Percentiles rank a stretch among this genome's conserved stretches.
phyloP scores from a whole-genome alignment of 192 early-diverging fungal species.

The Umbelopsis vinacea region DNA sequence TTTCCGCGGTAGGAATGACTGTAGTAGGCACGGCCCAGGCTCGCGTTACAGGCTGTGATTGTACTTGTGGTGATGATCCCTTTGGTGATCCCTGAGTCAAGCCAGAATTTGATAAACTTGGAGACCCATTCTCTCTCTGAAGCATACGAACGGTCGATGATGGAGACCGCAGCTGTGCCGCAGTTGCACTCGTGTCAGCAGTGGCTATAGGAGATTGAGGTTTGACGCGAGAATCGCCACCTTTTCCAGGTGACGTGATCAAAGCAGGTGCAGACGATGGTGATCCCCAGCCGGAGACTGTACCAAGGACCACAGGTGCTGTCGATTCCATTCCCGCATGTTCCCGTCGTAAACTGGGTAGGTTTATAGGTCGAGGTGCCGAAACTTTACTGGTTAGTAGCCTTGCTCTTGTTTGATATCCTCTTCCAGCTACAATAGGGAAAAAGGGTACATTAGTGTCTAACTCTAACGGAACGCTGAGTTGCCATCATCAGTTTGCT shows the following conservation, averaged over 20 bases:
- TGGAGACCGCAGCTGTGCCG: slow-evolving; percentile 11
- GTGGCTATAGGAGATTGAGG: slow-evolving; percentile 17
- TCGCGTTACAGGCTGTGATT: slow-evolving; percentile 14
- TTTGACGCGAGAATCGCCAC: slow-evolving; percentile 5
- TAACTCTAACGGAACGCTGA: background rate
- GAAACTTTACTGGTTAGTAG: slow-evolving; percentile 37
- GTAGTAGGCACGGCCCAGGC: slow-evolving; percentile 27
- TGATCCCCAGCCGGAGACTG: slow-evolving; percentile 33
- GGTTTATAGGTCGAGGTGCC: slow-evolving; percentile 43
- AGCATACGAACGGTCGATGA: slow-evolving; percentile 7
- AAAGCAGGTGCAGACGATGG: slow-evolving; percentile 24
- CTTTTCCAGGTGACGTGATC: slow-evolving; percentile 17
- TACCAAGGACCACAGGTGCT: slow-evolving; percentile 24
- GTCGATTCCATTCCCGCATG: slow-evolving; percentile 35
- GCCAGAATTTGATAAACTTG: background rate
- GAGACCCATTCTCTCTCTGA: slow-evolving; percentile 18
- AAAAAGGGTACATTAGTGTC: background rate
- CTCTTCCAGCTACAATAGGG: slow-evolving; percentile 6
- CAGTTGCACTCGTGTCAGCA: background rate
- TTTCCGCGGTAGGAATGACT: background rate
- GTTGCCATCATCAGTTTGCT: background rate
- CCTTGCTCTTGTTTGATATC: slow-evolving; percentile 20
- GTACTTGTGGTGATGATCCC: background rate
- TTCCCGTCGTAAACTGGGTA: slow-evolving; percentile 44
- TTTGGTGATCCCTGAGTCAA: slow-evolving; percentile 19